Percentiles rank a stretch among this genome's conserved stretches.
Evolutionary conservation across 345 rosid species (phyloP).

Genomic region (Murraya koenigii): DNA sequence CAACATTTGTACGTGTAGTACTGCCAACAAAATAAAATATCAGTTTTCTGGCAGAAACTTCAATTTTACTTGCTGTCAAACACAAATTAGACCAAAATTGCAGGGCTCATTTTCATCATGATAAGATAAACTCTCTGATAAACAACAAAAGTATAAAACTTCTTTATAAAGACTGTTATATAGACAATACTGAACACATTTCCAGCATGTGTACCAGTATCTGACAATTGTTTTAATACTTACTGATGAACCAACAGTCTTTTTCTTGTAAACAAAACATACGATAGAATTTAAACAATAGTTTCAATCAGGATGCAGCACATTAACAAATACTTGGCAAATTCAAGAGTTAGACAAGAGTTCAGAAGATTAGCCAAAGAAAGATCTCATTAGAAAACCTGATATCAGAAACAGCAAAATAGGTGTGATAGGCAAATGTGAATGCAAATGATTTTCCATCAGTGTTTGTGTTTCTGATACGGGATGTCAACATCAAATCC

Average conservation of each 20-base stretch:
- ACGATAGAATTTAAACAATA: background rate
- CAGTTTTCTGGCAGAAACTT: background rate
- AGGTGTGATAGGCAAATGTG: constrained; percentile 62
- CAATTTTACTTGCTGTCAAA: background rate
- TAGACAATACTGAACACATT: background rate
- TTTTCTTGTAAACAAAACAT: background rate
- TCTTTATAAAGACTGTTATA: background rate
- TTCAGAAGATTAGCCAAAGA: background rate
- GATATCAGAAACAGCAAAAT: constrained; percentile 56
- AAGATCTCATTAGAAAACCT: constrained; percentile 28
- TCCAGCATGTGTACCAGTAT: background rate
- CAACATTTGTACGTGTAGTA: background rate
- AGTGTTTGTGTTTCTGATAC: constrained; percentile 49
- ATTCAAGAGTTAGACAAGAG: background rate
- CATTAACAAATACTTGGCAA: background rate
- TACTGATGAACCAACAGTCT: background rate
- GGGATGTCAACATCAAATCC: constrained; percentile 62
- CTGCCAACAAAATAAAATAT: background rate
- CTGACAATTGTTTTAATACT: background rate
- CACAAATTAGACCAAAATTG: background rate
- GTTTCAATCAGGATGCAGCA: background rate
- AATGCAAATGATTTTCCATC: constrained; percentile 63
- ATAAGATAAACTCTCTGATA: background rate
- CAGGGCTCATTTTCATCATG: background rate
- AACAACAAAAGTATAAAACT: background rate